Evolutionary conservation across 192 early-diverging fungal species (phyloP), one percentile per base, ranked within the genome.

Genomic region (Geranomyces michiganensis): DNA sequence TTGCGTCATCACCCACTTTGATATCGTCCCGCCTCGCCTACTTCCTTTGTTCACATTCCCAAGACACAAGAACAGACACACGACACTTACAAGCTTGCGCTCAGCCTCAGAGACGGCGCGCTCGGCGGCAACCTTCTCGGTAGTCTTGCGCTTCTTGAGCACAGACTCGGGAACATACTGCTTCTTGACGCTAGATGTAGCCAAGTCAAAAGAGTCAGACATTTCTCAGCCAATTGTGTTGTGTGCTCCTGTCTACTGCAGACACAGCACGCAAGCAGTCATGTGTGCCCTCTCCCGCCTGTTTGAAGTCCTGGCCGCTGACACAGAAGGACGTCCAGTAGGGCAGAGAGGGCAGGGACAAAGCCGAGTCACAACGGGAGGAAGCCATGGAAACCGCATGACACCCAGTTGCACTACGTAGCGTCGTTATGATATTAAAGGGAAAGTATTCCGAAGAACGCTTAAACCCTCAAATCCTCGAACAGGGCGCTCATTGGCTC

Each of bases 81-180:
- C 17, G 64, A 66, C 56, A 67, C 73, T 60, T 64, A 87, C 87
- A 78, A 81, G 80, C 67, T 78, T 78, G 70, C 76, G 70, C 62
- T 79, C 76, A 56, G 72, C 71, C 31, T 74, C 80, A 68, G 78
- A 71, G 53, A 65, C 77, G 58, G 80, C 85, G 65, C 81, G 78
- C 78, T 86, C 84, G 36, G 85, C 85, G 64, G 82, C 79, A 58
- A 82, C 47, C 78, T 85, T 85, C 78, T 88, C 87, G 56, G 75
- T 47, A 62, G 84, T 72, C 82, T 88, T 88, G 71, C 85, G 79
- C 84, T 88, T 88, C 79, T 87, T 87, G 51, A 88, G 76, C 70
- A 88, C 75, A 55, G 87, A 85, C 77, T 88, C 87, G 56, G 87
- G 87, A 67, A 87, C 85, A 71, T 73, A 78, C 45, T 65, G 36